These are phyloP conservation scores for Eurotiales sp. DNA, from an alignment of 2,329 filamentous ascomycete species.

Conservation along the genomic window DNA sequence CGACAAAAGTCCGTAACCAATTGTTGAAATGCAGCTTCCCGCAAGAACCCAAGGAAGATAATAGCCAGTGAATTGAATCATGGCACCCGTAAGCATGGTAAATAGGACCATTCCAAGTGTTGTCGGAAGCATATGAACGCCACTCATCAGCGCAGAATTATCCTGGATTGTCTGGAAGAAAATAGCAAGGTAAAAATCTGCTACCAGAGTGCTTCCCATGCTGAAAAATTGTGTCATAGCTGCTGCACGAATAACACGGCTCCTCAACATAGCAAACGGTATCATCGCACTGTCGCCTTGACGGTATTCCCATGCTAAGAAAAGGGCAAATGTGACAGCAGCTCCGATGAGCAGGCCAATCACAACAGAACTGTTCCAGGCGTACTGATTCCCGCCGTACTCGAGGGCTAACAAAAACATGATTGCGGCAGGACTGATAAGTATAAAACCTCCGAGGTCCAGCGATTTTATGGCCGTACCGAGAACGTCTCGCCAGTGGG, in stretches of 20 bases:
- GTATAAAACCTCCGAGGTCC: constrained; percentile 21
- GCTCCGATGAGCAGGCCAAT: constrained; percentile 17
- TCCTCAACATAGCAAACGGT: constrained; percentile 24
- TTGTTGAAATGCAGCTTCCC: constrained; percentile 19
- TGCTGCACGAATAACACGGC: constrained; percentile 29
- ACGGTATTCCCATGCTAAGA: constrained; percentile 27
- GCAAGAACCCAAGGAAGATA: constrained; percentile 30
- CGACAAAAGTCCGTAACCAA: constrained; percentile 27
- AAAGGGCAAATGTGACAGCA: constrained; percentile 16
- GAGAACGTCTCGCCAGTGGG: not conserved
- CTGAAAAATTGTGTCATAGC: constrained; percentile 24
- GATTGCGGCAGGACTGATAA: constrained; percentile 16
- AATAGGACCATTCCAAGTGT: constrained; percentile 25
- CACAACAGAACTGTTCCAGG: constrained; percentile 20
- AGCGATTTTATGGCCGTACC: constrained; percentile 11
- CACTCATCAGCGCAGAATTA: constrained; percentile 34
- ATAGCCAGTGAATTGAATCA: constrained; percentile 29
- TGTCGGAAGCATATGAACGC: constrained; percentile 36
- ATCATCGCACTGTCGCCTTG: constrained; percentile 28
- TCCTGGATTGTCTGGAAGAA: constrained; percentile 42
- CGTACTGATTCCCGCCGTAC: constrained; percentile 22
- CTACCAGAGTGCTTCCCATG: constrained; percentile 24
- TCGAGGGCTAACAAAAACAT: constrained; percentile 23
- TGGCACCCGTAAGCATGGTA: constrained; percentile 17
- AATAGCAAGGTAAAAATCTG: constrained; percentile 32